Evolutionary conservation across 2,329 filamentous ascomycete species (phyloP), one percentile per base, ranked within the genome.

Genomic region (Penicillium paneum): DNA sequence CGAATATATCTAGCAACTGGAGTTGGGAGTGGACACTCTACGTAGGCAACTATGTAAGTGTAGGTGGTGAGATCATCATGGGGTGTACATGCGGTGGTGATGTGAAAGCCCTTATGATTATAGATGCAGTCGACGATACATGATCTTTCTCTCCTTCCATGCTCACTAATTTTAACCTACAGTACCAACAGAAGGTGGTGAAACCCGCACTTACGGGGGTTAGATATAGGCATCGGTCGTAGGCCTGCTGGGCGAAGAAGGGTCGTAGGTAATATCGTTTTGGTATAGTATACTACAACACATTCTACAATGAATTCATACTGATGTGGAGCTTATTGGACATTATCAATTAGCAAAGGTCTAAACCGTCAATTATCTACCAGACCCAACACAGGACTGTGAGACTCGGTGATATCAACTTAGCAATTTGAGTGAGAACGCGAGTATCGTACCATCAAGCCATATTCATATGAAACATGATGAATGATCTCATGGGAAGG

Each of bases 1-100:
- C 52, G 40, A 50, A 34, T 32, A 44, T 34, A 44, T 39, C 46
- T 44, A 29, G 8, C 26, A 44, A 46, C 41, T 52, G 28, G 32
- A 50, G 12, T 54, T 50, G n/a, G 17, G 26, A 49, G 49, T 26
- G 40, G 49, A 24, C 8, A 46, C 11, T 45, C 24, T 46, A 5
- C 8, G 41, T 47, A 32, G 12, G 35, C 26, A 15, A 12, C 38
- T 43, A 29, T 17, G 26, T 38, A 38, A 13, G 31, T 42, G 45
- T 42, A 1, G 26, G 17, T 24, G 7, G 21, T 38, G 34, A 8
- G 13, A 15, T 49, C 1, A 17, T 49, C 11, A 21, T 40, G 26
- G 21, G 26, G 38, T 19, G 48, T 43, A 35, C 3, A 13, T 41
- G 36, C 12, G 12, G 36, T 8, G 43, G 8, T 24, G 44, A 31